These are phyloP conservation scores for Colletotrichum chrysophilum DNA, from an alignment of 2,329 filamentous ascomycete species.

Conservation along the genomic window DNA sequence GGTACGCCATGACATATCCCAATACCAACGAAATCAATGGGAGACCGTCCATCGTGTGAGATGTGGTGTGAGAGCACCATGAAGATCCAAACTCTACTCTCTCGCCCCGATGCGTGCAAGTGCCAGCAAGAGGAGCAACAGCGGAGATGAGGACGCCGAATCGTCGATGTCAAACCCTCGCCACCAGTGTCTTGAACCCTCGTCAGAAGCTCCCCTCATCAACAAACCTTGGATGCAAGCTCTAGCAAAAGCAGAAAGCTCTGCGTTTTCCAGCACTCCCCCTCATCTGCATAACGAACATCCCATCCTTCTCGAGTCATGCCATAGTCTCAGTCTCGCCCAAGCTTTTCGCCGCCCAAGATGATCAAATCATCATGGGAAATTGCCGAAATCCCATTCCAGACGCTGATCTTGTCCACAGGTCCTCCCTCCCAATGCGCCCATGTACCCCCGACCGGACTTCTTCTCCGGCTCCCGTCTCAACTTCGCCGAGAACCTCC, in stretches of 20 bases:
- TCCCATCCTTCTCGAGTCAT: slow-evolving; percentile 8
- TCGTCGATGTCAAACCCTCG: slow-evolving; percentile 8
- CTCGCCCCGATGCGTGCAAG: not conserved
- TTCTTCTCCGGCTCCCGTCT: slow-evolving; percentile 83
- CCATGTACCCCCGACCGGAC: slow-evolving; percentile 84
- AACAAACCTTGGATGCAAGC: slow-evolving; percentile 1
- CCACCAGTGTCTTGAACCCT: slow-evolving; percentile 21
- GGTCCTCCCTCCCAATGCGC: slow-evolving; percentile 70
- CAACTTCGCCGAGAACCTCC: slow-evolving; percentile 95
- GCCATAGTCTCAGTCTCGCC: not conserved
- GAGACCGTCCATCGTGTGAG: not conserved
- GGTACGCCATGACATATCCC: slow-evolving; percentile 3
- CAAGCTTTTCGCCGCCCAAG: not conserved
- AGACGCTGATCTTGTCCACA: slow-evolving; percentile 36
- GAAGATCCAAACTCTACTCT: not conserved
- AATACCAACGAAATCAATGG: not conserved
- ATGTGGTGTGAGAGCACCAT: not conserved
- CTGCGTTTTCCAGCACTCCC: not conserved
- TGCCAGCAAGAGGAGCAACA: not conserved
- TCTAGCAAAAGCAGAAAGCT: not conserved
- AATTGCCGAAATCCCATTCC: not conserved
- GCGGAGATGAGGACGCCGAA: not conserved
- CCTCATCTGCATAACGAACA: not conserved
- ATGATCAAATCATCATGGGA: not conserved
- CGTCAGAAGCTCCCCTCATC: not conserved